Evolutionary conservation across 1,284 basidiomycete species (phyloP).

Genomic region (Apiotrichum veenhuisii): DNA sequence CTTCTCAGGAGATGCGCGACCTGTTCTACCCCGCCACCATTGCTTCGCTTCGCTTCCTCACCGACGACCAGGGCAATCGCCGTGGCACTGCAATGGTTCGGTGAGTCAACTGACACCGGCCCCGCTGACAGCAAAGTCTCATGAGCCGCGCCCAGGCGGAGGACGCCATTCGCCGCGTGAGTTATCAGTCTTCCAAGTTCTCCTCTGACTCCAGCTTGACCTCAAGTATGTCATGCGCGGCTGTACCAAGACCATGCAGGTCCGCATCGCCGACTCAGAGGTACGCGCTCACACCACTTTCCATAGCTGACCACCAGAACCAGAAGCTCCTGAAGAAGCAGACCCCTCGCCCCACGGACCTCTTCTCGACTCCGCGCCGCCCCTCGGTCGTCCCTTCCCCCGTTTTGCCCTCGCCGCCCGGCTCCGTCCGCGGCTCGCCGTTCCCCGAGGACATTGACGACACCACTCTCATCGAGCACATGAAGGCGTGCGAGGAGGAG

Average conservation of each 20-base stretch:
- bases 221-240: constrained; percentile 22
- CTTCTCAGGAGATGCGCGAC: constrained; percentile 26
- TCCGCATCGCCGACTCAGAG: constrained; percentile 42
- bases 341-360: not conserved
- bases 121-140: constrained; percentile 2
- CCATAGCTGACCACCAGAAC: constrained; percentile 5
- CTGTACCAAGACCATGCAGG: constrained; percentile 29
- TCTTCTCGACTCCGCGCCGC: not conserved
- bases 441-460: not conserved
- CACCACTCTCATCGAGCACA: not conserved
- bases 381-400: not conserved
- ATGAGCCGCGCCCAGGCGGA: constrained; percentile 38
- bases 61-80: constrained; percentile 29
- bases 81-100: constrained; percentile 37
- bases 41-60: constrained; percentile 31
- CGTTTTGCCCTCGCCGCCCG: not conserved
- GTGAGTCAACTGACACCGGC: constrained; percentile 13
- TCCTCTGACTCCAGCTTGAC: constrained; percentile 26
- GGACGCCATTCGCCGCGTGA: constrained; percentile 31
- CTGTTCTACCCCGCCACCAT: constrained; percentile 30
- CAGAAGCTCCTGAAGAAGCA: constrained; percentile 16
- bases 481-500: not conserved
- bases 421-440: no score
- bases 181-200: not conserved
- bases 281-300: constrained; percentile 7